Base-by-base conservation (phyloP, 106 monocot species). In the Vanilla planifolia region DNA sequence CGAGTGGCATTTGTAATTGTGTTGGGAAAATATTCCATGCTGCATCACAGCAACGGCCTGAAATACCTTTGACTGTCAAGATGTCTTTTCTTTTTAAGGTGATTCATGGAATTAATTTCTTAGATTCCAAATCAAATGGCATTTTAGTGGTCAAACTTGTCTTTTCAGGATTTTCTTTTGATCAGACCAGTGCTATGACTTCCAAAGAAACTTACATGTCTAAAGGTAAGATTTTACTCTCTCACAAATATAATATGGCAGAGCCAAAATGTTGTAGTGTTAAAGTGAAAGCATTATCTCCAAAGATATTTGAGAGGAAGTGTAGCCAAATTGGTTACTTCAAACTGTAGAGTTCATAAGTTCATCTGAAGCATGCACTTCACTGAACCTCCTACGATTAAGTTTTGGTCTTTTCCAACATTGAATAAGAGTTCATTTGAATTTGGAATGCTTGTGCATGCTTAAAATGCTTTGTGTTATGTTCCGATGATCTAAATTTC, bases 111-210 rank as follows among this genome's bases (percentile, higher is more conserved):
- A 33, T 73, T 51, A 29, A 55, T 55, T 70, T 21, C 22, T 26
- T 57, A 67, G 62, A 53, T 73, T 63, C 57, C 65, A 66, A 65
- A 52, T 21, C 57, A 59, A 65, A 56, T 76, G 61, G 77, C 71
- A 71, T 72, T 64, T n/a, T 55, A 59, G 71, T 71, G 64, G 60
- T 65, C 74, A 61, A 84, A 77, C 43, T 77, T 86, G 82, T 84
- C 48, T 77, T 92, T 95, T 86, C 95, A 95, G 90, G 95, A 62
- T 77, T 80, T 77, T 75, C 77, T 48, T 89, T 73, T 81, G 86
- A 78, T 81, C 72, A 77, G 47, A 77, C 69, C 60, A 70, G 77
- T 55, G 27, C 67, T 43, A 75, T 72, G 64, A 75, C 66, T 62
- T 75, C 75, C 59, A 83, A 74, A 80, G 80, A 83, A 72, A 58